A percentile compares a stretch with the other conserved stretches of the same genome.
Conservation (phyloP, 2,329 filamentous ascomycete genomes). For the Rasamsonia emersonii region DNA sequence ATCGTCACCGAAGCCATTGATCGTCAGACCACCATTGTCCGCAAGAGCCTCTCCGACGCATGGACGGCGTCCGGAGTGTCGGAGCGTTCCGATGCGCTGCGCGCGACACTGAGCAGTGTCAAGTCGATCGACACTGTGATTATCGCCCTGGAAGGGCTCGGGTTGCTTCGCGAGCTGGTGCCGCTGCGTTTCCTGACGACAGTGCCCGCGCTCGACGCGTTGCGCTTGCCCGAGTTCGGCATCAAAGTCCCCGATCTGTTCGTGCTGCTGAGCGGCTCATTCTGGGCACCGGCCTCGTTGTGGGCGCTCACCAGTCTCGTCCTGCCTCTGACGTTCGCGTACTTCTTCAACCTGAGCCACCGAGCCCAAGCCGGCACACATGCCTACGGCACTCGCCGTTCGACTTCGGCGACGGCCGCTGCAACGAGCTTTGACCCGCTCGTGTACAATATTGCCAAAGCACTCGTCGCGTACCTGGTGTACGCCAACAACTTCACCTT, state of each 20-base stretch:
- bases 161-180: slow-evolving; percentile 62
- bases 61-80: slow-evolving; percentile 29
- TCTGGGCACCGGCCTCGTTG: slow-evolving; percentile 73
- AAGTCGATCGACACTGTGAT: slow-evolving; percentile 61
- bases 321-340: slow-evolving; percentile 63
- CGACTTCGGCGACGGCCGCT: slow-evolving; percentile 14
- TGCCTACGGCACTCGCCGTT: slow-evolving; percentile 17
- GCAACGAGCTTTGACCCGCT: slow-evolving; percentile 61
- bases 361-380: slow-evolving; percentile 30
- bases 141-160: slow-evolving; percentile 59
- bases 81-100: slow-evolving; percentile 52
- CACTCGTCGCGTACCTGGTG: slow-evolving; percentile 69
- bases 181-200: slow-evolving; percentile 65
- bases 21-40: slow-evolving; percentile 41
- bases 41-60: slow-evolving; percentile 24
- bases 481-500: slow-evolving; percentile 49
- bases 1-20: slow-evolving; percentile 70
- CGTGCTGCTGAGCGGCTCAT: slow-evolving; percentile 61
- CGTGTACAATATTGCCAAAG: slow-evolving; percentile 84
- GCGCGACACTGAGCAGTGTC: slow-evolving; percentile 60
- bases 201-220: slow-evolving; percentile 51
- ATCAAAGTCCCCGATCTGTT: slow-evolving; percentile 75
- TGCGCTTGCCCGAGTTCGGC: slow-evolving; percentile 51
- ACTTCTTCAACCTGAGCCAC: slow-evolving; percentile 81
- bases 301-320: slow-evolving; percentile 68